Base-by-base conservation (phyloP, 2,329 filamentous ascomycete genomes). In the Paecilomyces formosus region DNA sequence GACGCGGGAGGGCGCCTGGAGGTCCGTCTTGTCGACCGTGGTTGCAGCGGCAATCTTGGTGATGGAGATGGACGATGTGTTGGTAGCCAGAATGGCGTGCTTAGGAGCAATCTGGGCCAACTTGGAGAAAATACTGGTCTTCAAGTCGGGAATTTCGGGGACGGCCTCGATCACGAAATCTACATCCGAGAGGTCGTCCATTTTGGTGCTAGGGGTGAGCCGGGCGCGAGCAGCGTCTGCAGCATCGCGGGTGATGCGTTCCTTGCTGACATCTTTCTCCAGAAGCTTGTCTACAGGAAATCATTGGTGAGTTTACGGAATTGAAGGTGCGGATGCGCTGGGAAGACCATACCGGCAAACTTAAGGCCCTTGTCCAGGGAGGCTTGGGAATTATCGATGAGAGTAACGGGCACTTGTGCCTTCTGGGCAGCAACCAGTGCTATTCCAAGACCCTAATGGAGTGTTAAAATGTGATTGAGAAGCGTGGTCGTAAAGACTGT, bases 81-180 rank as follows among this genome's bases (percentile, higher is more conserved):
- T 99, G 62, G 94, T 99, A 4, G 94, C 93, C 35, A 99, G 84
- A 67, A 99, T 90, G 60, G 94, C 86, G 71, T 97, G 91, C 56
- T 87, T 80, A 11, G 91, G 87, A 65, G 89, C 92, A 65, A 96
- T 86, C 67, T 89, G 79, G 6, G 92, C 92, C 11, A 99, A 83
- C 69, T 88, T 83, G 63, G 85, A 79, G 78, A 99, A 99, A 65
- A 99, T 95, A 64, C 87, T 85, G 64, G 87, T 86, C 77, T 99
- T 99, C 63, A 99, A 84, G 55, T 87, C 81, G 49, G 89, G 87
- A 57, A 96, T 93, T 79, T 97, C 92, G 35, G 94, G 94, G 8
- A 99, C 92, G 15, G 94, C 94, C 79, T 99, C 94, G 70, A 99
- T 97, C 58, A 99, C 88, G 74, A 99, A 97, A 78, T 99, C 94